Conservation (phyloP, 2,329 filamentous ascomycete genomes). For the Didymella lethalis region DNA sequence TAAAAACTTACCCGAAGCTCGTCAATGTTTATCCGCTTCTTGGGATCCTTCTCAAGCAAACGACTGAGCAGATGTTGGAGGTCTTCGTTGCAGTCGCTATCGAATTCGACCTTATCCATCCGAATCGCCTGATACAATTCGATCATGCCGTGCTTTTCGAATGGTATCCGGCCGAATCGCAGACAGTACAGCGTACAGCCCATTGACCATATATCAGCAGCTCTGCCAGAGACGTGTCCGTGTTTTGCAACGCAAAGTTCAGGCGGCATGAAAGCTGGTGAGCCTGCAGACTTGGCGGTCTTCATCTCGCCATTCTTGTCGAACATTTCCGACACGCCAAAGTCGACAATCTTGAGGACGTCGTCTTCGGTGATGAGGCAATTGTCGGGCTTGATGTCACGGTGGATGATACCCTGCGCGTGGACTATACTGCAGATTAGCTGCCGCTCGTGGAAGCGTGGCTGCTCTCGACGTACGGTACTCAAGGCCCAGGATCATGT, state of each 20-base stretch:
- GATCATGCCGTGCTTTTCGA: constrained; percentile 78
- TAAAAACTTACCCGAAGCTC: constrained; percentile 73
- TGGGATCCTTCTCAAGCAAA: constrained; percentile 84
- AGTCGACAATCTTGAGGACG: constrained; percentile 96
- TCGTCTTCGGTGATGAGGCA: constrained; percentile 88
- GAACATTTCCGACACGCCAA: constrained; percentile 99
- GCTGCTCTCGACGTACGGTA: constrained; percentile 69
- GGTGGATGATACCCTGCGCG: constrained; percentile 90
- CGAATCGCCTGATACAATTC: constrained; percentile 92
- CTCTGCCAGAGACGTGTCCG: constrained; percentile 84
- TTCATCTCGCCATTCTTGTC: constrained; percentile 87
- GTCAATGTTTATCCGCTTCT: constrained; percentile 81
- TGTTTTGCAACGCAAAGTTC: constrained; percentile 89
- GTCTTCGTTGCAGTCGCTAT: constrained; percentile 68
- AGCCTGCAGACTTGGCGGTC: constrained; percentile 91
- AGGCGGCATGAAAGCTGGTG: constrained; percentile 91
- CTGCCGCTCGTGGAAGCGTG: background rate
- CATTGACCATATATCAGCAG: constrained; percentile 98
- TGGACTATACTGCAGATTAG: constrained; percentile 68
- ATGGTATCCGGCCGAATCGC: constrained; percentile 86
- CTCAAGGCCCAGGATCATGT: constrained; percentile 93
- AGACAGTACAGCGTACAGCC: constrained; percentile 93
- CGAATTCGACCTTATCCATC: constrained; percentile 69
- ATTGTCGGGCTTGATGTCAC: constrained; percentile 98
- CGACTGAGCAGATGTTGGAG: constrained; percentile 77